Conservation (phyloP, 805 yeast species). For the Sugiyamaella chiloensis region DNA sequence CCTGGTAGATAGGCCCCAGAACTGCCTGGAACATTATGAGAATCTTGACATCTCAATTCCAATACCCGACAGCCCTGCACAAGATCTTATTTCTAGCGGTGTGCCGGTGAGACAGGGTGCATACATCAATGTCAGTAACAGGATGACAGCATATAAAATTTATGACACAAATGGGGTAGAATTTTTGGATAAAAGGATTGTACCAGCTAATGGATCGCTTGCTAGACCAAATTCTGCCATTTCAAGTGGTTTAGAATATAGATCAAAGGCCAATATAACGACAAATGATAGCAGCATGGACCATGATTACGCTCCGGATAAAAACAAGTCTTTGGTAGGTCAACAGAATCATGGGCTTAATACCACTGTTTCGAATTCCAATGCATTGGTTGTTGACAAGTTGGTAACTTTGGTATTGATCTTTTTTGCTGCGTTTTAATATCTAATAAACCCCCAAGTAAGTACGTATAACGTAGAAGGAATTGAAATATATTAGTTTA, state of each 20-base stretch:
- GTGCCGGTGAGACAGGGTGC: constrained; percentile 30
- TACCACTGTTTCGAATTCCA: no score
- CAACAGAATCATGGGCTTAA: no score
- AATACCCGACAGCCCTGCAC: constrained; percentile 34
- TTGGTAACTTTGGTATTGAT: no score
- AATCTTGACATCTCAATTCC: constrained; percentile 25
- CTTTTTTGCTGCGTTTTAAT: background rate
- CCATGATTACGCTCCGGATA: no score
- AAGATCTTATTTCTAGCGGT: constrained; percentile 34
- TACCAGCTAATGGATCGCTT: background rate
- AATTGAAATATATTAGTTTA: background rate
- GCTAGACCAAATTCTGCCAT: no score
- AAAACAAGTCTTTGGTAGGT: no score
- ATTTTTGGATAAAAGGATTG: constrained; percentile 18
- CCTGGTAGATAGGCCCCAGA: constrained; percentile 13
- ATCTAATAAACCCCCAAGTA: background rate
- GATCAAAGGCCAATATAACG: no score
- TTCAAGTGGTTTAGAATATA: no score
- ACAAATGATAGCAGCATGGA: no score
- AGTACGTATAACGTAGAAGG: no score
- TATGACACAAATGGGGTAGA: constrained; percentile 25
- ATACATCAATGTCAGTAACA: constrained; percentile 20
- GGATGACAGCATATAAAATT: constrained; percentile 23
- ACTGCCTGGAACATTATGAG: constrained; percentile 23
- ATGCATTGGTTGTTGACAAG: no score